Percentiles rank a stretch among this genome's conserved stretches.
These are phyloP conservation scores for Phytophthora sp. DNA, from an alignment of 352 stramenopile species.

Conservation along the genomic window DNA sequence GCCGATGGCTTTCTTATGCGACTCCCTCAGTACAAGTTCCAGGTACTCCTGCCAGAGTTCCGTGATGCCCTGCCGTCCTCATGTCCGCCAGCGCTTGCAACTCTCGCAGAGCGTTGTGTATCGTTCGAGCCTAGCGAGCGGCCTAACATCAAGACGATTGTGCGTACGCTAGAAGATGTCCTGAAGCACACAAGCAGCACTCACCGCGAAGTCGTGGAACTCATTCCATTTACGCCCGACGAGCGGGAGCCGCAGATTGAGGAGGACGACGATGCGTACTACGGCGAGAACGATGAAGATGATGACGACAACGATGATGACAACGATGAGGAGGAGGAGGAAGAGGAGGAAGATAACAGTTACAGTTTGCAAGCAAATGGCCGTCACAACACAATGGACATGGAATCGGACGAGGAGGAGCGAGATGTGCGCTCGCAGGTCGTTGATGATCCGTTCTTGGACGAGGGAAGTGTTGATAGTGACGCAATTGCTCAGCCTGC, in stretches of 20 bases:
- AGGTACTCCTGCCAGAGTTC: constrained; percentile 68
- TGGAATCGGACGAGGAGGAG: constrained; percentile 50
- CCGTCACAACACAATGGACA: constrained; percentile 46
- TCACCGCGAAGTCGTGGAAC: constrained; percentile 43
- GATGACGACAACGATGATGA: constrained; percentile 53
- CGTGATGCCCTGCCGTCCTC: constrained; percentile 60
- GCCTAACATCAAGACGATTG: constrained; percentile 53
- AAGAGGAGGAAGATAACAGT: constrained; percentile 41
- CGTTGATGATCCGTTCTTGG: constrained; percentile 39
- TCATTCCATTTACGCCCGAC: constrained; percentile 65
- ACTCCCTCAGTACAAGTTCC: constrained; percentile 85
- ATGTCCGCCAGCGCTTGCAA: constrained; percentile 64
- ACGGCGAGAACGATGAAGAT: constrained; percentile 60
- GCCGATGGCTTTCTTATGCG: constrained; percentile 82
- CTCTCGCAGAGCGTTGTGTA: constrained; percentile 73
- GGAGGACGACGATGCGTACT: constrained; percentile 57
- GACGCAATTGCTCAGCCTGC: constrained; percentile 31
- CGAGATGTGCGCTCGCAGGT: constrained; percentile 33
- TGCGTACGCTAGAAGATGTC: constrained; percentile 49
- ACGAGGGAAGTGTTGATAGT: constrained; percentile 38
- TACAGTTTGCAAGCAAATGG: constrained; percentile 28
- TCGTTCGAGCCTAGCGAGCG: constrained; percentile 79
- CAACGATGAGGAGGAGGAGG: constrained; percentile 31
- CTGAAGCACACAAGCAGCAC: constrained; percentile 35
- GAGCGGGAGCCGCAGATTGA: constrained; percentile 71